Base-by-base conservation (phyloP, 441 rosid species). In the Gossypium schwendimanii region DNA sequence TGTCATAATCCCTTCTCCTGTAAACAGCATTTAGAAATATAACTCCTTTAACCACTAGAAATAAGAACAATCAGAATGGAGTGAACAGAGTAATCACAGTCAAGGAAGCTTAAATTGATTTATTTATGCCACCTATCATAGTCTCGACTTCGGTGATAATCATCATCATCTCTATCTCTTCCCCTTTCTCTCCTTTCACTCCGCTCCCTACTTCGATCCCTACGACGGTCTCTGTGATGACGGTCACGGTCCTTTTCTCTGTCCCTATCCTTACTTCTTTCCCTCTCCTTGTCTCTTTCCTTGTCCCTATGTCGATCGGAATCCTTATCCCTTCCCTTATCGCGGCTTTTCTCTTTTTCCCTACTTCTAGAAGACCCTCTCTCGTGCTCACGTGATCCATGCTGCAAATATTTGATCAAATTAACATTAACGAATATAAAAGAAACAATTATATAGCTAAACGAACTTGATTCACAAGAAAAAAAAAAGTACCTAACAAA, bases 1-100 rank as follows among this genome's bases (percentile, higher is more conserved):
- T 82, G 54, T 88, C 99, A 75, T 75, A 84, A 69, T 89, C 94
- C 78, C 94, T 89, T 74, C 91, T 84, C 76, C 99, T 92, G 64
- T 10, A 26, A 64, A 41, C 11, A 44, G 15, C 26, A 73, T 64
- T 20, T 6, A 52, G 20, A 1, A 64, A 53, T 20, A 64, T 5
- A 14, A 52, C 15, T 17, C 70, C 7, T 15, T 26, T 47, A 49
- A 18, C 31, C 3, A 61, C 24, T 50, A 26, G 23, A n/a, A 63
- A 44, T 20, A 33, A 33, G 44, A 62, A 52, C 9, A 33, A 33
- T 1, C 41, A 33, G 41, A 33, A 47, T 12, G 5, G 15, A 17
- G 4, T n/a, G 45, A 44, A 1, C 11, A 10, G 28, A 10, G 2
- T 8, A 64, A 44, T 2, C 18, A 41, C 6, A 6, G 12, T 65